Evolutionary conservation across 148 eudicot species (phyloP), one percentile per base, ranked within the genome.

Genomic region (Cornus suecica): DNA sequence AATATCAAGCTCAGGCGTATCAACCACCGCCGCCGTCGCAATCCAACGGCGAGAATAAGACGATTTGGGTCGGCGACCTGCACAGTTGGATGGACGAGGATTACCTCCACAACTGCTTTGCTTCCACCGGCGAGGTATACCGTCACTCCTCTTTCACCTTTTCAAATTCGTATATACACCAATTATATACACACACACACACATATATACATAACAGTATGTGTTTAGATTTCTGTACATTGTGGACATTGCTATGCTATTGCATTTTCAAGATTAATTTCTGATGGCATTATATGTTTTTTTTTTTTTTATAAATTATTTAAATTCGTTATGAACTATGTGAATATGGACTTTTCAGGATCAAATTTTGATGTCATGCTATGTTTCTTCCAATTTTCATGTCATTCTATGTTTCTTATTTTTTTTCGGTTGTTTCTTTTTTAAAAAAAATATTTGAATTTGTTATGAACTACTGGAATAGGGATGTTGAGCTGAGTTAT

Each of bases 31-130:
- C n/a, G n/a, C n/a, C n/a, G n/a, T n/a, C n/a, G 5, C 81, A 79
- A 56, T 72, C 84, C 10, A 78, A 82, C 45, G 93, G 84, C 4
- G 99, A 92, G 65, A 95, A 95, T 80, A 87, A 89, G 76, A 95
- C 97, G n/a, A 86, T 95, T 61, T 95, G 99, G 99, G 92, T 95
- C 10, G 99, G 99, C 4, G 99, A 95, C 71, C 83, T 95, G 31
- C 90, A 85, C 15, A 88, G 76, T 83, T 95, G 99, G 99, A 95
- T 95, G 99, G 99, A 91, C 65, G 99, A 95, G 92, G 85, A 91
- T 83, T 95, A 95, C 74, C 91, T 94, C 9, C 84, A 86, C 22
- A 81, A 61, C 75, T 94, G 98, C 84, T 94, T 94, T 65, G 86
- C 87, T 80, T 82, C 94, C 68, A 86, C 97, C 69, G 90, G 89